Conservation (phyloP, 2,329 filamentous ascomycete species). For the Thelonectria rubi region DNA sequence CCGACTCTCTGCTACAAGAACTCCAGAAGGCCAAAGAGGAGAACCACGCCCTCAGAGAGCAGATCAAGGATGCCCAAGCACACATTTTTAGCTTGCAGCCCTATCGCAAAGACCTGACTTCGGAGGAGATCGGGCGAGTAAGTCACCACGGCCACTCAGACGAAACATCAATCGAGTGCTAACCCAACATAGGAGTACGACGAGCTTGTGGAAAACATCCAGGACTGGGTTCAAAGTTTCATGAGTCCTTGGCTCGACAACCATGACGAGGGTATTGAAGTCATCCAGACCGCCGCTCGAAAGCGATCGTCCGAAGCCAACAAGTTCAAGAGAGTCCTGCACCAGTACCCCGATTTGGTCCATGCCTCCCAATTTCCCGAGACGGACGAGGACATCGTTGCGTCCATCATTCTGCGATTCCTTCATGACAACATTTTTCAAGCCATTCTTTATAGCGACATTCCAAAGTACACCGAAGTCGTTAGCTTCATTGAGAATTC, state of each 20-base stretch:
- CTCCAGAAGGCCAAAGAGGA: slow-evolving; percentile 40
- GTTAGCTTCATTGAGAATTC: slow-evolving; percentile 47
- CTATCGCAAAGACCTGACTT: slow-evolving; percentile 50
- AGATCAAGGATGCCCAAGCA: slow-evolving; percentile 48
- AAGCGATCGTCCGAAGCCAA: slow-evolving; percentile 40
- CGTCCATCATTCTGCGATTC: slow-evolving; percentile 48
- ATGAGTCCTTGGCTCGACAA: slow-evolving; percentile 45
- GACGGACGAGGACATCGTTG: slow-evolving; percentile 50
- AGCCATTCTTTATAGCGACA: slow-evolving; percentile 43
- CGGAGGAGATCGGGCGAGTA: slow-evolving; percentile 49
- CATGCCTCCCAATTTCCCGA: slow-evolving; percentile 47
- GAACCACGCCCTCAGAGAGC: slow-evolving; percentile 42
- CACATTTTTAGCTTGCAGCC: slow-evolving; percentile 55
- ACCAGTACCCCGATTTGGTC: slow-evolving; percentile 45
- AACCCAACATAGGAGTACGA: slow-evolving; percentile 47
- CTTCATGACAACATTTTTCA: slow-evolving; percentile 50
- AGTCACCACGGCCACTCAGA: slow-evolving; percentile 4
- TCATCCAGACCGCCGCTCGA: slow-evolving; percentile 31
- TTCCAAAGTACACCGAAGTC: slow-evolving; percentile 36
- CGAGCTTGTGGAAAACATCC: slow-evolving; percentile 45
- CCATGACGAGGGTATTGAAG: slow-evolving; percentile 37
- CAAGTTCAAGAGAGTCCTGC: slow-evolving; percentile 41
- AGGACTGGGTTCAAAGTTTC: slow-evolving; percentile 50
- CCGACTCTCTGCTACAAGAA: slow-evolving; percentile 33
- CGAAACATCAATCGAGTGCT: slow-evolving; percentile 6